Evolutionary conservation across 257 asterid genomes (phyloP).

Genomic region (Henckelia pumila): DNA sequence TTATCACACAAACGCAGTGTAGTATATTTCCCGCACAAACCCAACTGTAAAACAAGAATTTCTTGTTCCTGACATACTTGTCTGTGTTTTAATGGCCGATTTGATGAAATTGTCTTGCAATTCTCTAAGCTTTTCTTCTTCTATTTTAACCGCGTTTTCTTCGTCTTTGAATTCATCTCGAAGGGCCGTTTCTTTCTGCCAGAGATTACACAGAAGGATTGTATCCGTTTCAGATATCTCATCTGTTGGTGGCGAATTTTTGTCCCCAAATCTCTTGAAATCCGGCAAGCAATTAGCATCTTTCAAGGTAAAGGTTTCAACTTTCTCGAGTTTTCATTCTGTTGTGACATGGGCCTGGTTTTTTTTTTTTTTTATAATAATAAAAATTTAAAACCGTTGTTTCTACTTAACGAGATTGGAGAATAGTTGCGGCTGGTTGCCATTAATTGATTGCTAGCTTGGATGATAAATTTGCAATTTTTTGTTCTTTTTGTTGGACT

Average conservation of each 20-base stretch:
- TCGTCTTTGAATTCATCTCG: slow-evolving; percentile 45
- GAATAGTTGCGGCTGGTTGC: not conserved
- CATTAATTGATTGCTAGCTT: not conserved
- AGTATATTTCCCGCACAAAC: slow-evolving; percentile 1
- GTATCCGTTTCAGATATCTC: slow-evolving; percentile 42
- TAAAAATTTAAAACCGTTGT: too few relatives aligned
- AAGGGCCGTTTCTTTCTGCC: slow-evolving; percentile 38
- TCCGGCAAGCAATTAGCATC: slow-evolving; percentile 42
- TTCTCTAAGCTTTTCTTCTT: slow-evolving; percentile 49
- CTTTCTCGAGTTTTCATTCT: slow-evolving; percentile 19
- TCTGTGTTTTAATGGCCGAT: slow-evolving; percentile 58
- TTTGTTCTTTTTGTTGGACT: not conserved
- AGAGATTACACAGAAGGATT: slow-evolving; percentile 36
- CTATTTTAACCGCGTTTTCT: slow-evolving; percentile 47
- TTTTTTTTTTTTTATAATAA: too few relatives aligned
- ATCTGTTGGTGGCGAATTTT: slow-evolving; percentile 35
- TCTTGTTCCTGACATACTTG: not conserved
- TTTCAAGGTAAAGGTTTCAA: slow-evolving; percentile 52
- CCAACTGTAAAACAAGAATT: not conserved
- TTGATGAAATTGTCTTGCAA: slow-evolving; percentile 42
- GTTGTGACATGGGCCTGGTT: not conserved
- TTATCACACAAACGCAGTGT: not conserved
- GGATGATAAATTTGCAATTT: not conserved
- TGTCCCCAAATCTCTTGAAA: slow-evolving; percentile 40
- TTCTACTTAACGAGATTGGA: not conserved